Evolutionary conservation across 768 basidiomycete genomes (phyloP), one percentile per base, ranked within the genome.

Genomic region (Kwoniella sp.): DNA sequence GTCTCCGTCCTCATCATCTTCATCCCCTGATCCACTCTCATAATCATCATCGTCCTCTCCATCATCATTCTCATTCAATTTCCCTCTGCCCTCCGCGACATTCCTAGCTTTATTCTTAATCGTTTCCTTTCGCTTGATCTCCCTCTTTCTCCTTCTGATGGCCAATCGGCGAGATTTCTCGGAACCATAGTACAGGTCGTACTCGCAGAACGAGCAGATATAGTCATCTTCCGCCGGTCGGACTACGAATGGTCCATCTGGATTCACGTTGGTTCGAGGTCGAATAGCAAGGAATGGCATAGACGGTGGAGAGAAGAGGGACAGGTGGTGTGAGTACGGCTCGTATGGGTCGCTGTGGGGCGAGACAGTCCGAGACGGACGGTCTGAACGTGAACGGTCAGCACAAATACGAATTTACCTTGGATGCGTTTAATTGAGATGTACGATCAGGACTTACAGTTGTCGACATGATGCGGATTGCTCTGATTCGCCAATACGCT

Each of bases 131-230:
- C 72, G 61, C 40, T 66, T 63, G 46, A 93, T 82, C 51, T 93
- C 88, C 84, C 88, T 88, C 82, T 90, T 91, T 65, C 92, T 81
- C 68, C 84, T 87, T 79, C 86, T 82, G 63, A 92, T 82, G 47
- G 87, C 88, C 49, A 84, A 82, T 67, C 85, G 83, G 77, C 89
- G 88, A 58, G 83, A 85, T 58, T 80, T 62, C 44, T 89, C 89
- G 55, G 89, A 88, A n/a, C 92, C 91, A 77, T 89, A 98, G 79
- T 95, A 94, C 60, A 98, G 76, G 62, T 87, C 84, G 78, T 92
- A 94, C 81, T 98, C 95, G 83, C 95, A 98, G 72, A 89, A 90
- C 66, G 89, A 86, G 77, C 95, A 98, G 63, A 97, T 88, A 88
- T 91, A 96, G 78, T 97, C 95, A 24, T 96, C 92, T 33, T 81